Evolutionary conservation across 2,329 filamentous ascomycete species (phyloP).

Genomic region (Monosporascus sp.): DNA sequence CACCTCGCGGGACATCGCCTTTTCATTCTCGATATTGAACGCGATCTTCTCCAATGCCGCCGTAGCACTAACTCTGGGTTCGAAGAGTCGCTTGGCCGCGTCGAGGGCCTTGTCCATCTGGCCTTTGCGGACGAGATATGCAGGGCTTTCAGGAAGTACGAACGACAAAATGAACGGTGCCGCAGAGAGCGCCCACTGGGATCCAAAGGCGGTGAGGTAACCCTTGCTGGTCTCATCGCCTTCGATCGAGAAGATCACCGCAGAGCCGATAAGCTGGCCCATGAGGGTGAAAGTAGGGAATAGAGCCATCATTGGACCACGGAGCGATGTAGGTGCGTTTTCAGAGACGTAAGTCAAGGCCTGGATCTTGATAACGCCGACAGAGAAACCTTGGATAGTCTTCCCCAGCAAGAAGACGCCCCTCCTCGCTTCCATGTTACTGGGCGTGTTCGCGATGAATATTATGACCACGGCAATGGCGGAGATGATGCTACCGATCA

Average conservation of each 20-base stretch:
- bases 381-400: conserved; percentile 38
- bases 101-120: conserved; percentile 34
- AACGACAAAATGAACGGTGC: conserved; percentile 37
- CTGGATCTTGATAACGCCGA: conserved; percentile 39
- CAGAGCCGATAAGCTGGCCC: conserved; percentile 41
- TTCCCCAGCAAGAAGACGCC: conserved; percentile 39
- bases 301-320: conserved; percentile 42
- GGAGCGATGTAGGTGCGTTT: conserved; percentile 38
- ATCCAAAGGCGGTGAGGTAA: conserved; percentile 36
- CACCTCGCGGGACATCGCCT: conserved; percentile 18
- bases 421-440: conserved; percentile 12
- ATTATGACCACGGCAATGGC: conserved; percentile 31
- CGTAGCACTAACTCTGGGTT: conserved; percentile 31
- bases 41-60: conserved; percentile 39
- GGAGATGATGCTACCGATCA: conserved; percentile 31
- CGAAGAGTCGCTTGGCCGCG: conserved; percentile 46
- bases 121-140: conserved; percentile 40
- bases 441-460: conserved; percentile 27
- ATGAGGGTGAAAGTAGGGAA: conserved; percentile 44
- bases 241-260: conserved; percentile 33
- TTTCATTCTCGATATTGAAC: conserved; percentile 41
- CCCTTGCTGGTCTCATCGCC: conserved; percentile 21
- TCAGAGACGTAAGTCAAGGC: conserved; percentile 46
- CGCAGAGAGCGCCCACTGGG: conserved; percentile 39
- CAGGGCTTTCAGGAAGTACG: conserved; percentile 46